Conservation (phyloP, 495 filamentous ascomycete species). For the Trichoderma reesei region DNA sequence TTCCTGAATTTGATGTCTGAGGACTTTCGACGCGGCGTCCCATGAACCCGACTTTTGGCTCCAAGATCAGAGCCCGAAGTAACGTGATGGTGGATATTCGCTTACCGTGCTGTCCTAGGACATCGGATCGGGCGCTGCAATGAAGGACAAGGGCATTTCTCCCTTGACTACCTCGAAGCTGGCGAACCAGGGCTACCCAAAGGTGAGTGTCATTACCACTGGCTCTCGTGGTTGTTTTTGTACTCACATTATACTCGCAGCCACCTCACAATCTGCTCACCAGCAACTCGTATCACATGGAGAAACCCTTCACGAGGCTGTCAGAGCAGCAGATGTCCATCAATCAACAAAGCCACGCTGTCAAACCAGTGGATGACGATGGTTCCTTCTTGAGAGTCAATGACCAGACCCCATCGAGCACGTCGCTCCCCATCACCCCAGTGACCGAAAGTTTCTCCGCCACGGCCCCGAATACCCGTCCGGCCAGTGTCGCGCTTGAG, state of each 20-base stretch:
- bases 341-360: constrained; percentile 42
- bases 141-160: constrained; percentile 30
- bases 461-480: constrained; percentile 34
- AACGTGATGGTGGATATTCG: background rate
- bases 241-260: constrained; percentile 36
- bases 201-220: constrained; percentile 22
- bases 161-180: constrained; percentile 39
- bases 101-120: background rate
- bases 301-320: constrained; percentile 56
- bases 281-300: constrained; percentile 36
- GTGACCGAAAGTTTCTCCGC: constrained; percentile 42
- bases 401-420: constrained; percentile 39
- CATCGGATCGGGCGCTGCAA: background rate
- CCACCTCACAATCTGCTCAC: constrained; percentile 31
- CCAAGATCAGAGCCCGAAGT: background rate
- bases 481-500: constrained; percentile 33
- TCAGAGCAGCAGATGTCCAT: constrained; percentile 54
- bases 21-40: too few species aligned
- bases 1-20: too few species aligned
- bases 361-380: constrained; percentile 36
- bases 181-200: constrained; percentile 37
- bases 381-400: constrained; percentile 23
- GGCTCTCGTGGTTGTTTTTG: constrained; percentile 23
- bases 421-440: constrained; percentile 48
- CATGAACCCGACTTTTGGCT: background rate